These are phyloP conservation scores for Polyporus tsugae DNA, from an alignment of 1,284 basidiomycete genomes.

Conservation along the genomic window DNA sequence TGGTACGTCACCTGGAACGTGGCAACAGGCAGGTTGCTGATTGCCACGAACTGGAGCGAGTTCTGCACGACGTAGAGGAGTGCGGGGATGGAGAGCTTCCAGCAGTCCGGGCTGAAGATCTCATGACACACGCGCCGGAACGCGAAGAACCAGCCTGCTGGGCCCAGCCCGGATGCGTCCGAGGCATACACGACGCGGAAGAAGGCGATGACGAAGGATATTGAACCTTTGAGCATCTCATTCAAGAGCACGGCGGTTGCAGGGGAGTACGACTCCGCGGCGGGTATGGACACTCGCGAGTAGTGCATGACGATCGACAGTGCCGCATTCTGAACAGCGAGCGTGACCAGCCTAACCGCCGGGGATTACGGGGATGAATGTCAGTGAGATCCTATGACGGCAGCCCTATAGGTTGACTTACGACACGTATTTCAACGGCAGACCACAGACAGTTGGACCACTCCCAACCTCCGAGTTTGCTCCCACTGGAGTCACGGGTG, in stretches of 20 bases:
- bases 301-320: slow-evolving; percentile 97
- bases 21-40: slow-evolving; percentile 91
- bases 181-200: slow-evolving; percentile 45
- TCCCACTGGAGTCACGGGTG: slow-evolving; percentile 19
- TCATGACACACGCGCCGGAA: slow-evolving; percentile 62
- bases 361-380: slow-evolving; percentile 11
- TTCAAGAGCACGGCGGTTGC: slow-evolving; percentile 93
- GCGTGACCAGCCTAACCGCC: slow-evolving; percentile 78
- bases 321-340: slow-evolving; percentile 96
- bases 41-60: slow-evolving; percentile 95
- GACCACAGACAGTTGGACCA: slow-evolving; percentile 54
- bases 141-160: slow-evolving; percentile 45
- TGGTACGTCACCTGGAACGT: slow-evolving; percentile 97
- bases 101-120: slow-evolving; percentile 86
- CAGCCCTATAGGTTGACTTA: slow-evolving; percentile 44
- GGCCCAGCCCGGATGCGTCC: slow-evolving; percentile 38
- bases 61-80: slow-evolving; percentile 97
- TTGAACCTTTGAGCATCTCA: slow-evolving; percentile 91
- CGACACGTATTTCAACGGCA: slow-evolving; percentile 72
- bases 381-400: slow-evolving; percentile 4
- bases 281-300: slow-evolving; percentile 85
- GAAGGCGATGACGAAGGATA: slow-evolving; percentile 84
- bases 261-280: slow-evolving; percentile 85
- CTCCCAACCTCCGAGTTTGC: slow-evolving; percentile 34
- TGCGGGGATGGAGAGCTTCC: slow-evolving; percentile 97